Conservation (phyloP, 345 rosid genomes). For the Gossypium herbaceum region DNA sequence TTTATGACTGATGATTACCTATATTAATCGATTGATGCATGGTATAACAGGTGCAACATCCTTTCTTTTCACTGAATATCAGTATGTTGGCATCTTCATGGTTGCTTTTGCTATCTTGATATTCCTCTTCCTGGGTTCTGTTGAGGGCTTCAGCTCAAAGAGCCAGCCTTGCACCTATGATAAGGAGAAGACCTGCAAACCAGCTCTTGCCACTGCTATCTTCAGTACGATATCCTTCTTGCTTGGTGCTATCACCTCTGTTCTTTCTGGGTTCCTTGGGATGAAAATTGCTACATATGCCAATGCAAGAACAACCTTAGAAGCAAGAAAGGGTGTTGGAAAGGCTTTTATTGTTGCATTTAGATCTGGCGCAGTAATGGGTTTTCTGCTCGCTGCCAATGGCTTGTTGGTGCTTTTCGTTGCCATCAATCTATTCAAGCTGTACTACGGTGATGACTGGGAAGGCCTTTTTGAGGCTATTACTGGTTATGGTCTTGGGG, state of each 20-base stretch:
- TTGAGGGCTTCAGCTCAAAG: conserved; percentile 60
- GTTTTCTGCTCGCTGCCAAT: conserved; percentile 80
- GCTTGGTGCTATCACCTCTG: conserved; percentile 67
- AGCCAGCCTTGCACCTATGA: conserved; percentile 64
- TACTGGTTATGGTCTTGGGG: conserved; percentile 85
- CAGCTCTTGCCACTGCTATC: conserved; percentile 70
- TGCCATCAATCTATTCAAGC: conserved; percentile 62
- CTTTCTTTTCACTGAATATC: conserved; percentile 54
- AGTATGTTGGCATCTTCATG: conserved; percentile 58
- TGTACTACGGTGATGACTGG: conserved; percentile 81
- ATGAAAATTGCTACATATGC: conserved; percentile 87
- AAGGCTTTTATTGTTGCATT: conserved; percentile 73
- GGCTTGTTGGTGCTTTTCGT: conserved; percentile 72
- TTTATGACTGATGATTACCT: neutral
- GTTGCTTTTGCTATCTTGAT: conserved; percentile 47
- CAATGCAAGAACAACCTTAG: conserved; percentile 77
- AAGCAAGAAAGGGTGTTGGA: conserved; percentile 81
- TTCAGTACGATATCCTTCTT: conserved; percentile 68
- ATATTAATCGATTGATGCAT: neutral
- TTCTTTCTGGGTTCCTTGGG: conserved; percentile 78
- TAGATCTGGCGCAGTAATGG: conserved; percentile 82
- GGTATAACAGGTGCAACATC: conserved; percentile 49
- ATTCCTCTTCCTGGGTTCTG: conserved; percentile 56
- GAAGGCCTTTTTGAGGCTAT: conserved; percentile 77
- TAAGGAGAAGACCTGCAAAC: conserved; percentile 51